phyloP scores from a whole-genome alignment of 106 monocot species.

The Narthecium ossifragum region DNA sequence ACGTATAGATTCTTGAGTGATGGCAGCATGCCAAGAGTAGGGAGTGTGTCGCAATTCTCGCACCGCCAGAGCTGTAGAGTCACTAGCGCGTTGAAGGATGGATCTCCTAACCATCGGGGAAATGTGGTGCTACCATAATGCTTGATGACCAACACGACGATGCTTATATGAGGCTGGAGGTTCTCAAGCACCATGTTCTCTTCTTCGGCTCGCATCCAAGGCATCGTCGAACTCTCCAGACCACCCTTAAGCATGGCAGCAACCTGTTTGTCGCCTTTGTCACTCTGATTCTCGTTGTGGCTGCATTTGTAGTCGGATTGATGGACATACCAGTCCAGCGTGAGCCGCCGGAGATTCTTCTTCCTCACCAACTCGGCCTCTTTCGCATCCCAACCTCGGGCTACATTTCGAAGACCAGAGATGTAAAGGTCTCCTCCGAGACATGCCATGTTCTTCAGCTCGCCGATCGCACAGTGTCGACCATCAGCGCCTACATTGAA shows the following conservation, averaged over 20 bases:
- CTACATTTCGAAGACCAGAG: background rate
- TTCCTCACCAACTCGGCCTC: slow-evolving; percentile 2
- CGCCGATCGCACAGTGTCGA: background rate
- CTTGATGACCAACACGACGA: slow-evolving; percentile 6
- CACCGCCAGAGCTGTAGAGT: slow-evolving; percentile 5
- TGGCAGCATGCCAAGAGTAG: slow-evolving; percentile 19
- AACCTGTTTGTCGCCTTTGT: background rate
- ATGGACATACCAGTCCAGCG: slow-evolving; percentile 14
- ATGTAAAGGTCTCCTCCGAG: slow-evolving; percentile 10
- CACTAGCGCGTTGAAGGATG: slow-evolving; percentile 5
- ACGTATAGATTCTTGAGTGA: slow-evolving; percentile 9
- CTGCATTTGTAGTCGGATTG: slow-evolving; percentile 8
- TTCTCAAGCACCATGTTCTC: slow-evolving; percentile 9
- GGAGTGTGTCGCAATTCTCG: slow-evolving; percentile 6
- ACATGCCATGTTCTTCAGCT: background rate
- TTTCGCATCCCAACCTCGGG: background rate
- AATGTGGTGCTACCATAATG: slow-evolving; percentile 3
- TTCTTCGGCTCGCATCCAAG: slow-evolving; percentile 1
- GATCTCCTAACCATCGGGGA: slow-evolving; percentile 20
- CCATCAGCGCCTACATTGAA: slow-evolving; percentile 7
- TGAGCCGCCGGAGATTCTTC: slow-evolving; percentile 1
- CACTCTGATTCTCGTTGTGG: background rate
- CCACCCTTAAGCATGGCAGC: too few species aligned
- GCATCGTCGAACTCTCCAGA: background rate
- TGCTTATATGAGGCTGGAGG: slow-evolving; percentile 13